A percentile compares a stretch with the other conserved stretches of the same genome.
Conservation (phyloP, 2,329 filamentous ascomycete genomes). For the Juglanconis oblonga region DNA sequence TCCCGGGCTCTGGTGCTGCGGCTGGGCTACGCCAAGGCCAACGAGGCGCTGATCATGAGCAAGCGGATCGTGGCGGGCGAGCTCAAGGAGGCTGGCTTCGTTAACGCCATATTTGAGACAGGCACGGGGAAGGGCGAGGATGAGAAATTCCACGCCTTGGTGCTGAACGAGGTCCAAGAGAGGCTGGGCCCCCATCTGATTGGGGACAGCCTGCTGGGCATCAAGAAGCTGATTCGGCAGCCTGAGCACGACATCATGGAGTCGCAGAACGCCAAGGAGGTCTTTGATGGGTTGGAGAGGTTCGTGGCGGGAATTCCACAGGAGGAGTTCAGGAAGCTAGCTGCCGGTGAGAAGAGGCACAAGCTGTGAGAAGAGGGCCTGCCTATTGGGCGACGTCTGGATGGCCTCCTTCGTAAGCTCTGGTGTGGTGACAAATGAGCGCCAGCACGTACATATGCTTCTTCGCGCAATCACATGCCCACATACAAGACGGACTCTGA, state of each 20-base stretch:
- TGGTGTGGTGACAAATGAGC: no score
- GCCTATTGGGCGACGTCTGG: not conserved
- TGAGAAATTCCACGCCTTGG: conserved; percentile 65
- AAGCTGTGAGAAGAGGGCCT: conserved; percentile 61
- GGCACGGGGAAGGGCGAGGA: conserved; percentile 57
- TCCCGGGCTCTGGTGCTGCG: conserved; percentile 75
- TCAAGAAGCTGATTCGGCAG: conserved; percentile 78
- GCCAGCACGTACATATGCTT: no score
- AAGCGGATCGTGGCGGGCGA: conserved; percentile 72
- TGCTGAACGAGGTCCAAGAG: conserved; percentile 78
- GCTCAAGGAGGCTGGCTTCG: conserved; percentile 73
- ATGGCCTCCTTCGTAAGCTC: not conserved
- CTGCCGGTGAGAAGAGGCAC: conserved; percentile 86
- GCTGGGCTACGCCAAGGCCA: conserved; percentile 77
- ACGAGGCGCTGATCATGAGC: conserved; percentile 91
- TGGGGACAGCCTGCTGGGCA: conserved; percentile 72
- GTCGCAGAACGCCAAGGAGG: conserved; percentile 75
- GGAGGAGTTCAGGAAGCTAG: conserved; percentile 82
- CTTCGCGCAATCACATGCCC: no score
- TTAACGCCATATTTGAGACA: conserved; percentile 72
- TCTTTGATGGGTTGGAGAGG: conserved; percentile 78
- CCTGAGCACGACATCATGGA: conserved; percentile 73
- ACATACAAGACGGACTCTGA: no score
- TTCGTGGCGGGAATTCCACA: conserved; percentile 81
- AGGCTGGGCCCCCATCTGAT: conserved; percentile 76